Conservation (phyloP, 345 rosid species). For the Eucalyptus tenuipes region DNA sequence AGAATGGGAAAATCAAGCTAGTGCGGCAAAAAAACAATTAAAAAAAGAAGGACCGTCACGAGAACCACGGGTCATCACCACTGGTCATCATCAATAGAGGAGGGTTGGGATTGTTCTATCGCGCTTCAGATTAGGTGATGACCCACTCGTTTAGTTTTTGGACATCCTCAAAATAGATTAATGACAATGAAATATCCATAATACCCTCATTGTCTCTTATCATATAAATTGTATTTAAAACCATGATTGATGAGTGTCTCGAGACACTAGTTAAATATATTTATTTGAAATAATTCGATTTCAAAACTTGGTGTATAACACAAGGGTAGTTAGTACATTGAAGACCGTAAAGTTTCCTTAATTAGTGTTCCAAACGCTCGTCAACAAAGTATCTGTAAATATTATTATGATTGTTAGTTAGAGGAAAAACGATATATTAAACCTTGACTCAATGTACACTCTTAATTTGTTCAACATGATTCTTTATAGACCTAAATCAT, state of each 20-base stretch:
- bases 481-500: no score
- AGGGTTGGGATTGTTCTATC: not conserved
- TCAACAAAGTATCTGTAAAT: no score
- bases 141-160: not conserved
- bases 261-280: not conserved
- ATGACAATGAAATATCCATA: not conserved
- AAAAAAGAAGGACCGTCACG: rapidly evolving
- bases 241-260: not conserved
- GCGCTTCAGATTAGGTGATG: not conserved
- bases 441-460: rapidly evolving
- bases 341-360: not conserved
- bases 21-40: not conserved
- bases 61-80: no score
- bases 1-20: not conserved
- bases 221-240: not conserved
- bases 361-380: rapidly evolving
- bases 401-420: no score
- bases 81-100: no score
- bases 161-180: not conserved
- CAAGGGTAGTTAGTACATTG: rapidly evolving
- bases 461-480: no score
- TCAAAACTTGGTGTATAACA: not conserved
- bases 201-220: not conserved
- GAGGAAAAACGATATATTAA: no score
- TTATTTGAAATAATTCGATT: not conserved